Evolutionary conservation across 1,284 basidiomycete species (phyloP).

Genomic region (Dichomitus squalens): DNA sequence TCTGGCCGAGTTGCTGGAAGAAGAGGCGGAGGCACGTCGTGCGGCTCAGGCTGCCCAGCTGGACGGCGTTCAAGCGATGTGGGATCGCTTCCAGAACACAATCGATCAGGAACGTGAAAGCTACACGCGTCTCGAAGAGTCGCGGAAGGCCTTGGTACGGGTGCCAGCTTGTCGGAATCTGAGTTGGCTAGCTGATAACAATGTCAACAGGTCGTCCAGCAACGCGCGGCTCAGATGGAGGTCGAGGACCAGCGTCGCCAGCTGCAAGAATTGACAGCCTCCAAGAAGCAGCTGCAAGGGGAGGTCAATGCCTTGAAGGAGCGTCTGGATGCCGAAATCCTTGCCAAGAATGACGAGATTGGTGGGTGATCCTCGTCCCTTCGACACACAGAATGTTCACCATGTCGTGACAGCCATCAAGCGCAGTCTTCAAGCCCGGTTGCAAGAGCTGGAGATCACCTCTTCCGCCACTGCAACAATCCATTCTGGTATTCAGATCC

Average conservation of each 20-base stretch:
- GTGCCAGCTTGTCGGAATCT: too few relatives aligned
- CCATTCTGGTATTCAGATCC: conserved; percentile 50
- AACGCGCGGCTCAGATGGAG: conserved; percentile 65
- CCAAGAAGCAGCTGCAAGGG: conserved; percentile 60
- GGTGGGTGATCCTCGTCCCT: conserved; percentile 39
- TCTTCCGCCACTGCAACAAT: conserved; percentile 61
- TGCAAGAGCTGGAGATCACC: conserved; percentile 71
- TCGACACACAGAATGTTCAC: background rate
- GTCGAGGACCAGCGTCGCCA: conserved; percentile 64
- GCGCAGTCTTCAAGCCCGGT: conserved; percentile 58
- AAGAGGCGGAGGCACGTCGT: conserved; percentile 66
- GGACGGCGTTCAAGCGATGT: conserved; percentile 68
- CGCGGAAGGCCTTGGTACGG: conserved; percentile 70
- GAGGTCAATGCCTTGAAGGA: conserved; percentile 59
- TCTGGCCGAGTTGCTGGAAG: conserved; percentile 57
- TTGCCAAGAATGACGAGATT: conserved; percentile 58
- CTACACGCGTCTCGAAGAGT: conserved; percentile 67
- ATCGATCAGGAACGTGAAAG: conserved; percentile 63
- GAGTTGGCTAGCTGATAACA: background rate
- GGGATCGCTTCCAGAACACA: conserved; percentile 68
- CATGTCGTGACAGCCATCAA: conserved; percentile 47
- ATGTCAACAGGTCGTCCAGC: conserved; percentile 58
- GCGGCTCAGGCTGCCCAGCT: conserved; percentile 62
- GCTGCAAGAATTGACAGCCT: conserved; percentile 55
- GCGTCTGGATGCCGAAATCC: conserved; percentile 54